Evolutionary conservation across 495 filamentous ascomycete species (phyloP).

Genomic region (Wilcoxina mikolae): DNA sequence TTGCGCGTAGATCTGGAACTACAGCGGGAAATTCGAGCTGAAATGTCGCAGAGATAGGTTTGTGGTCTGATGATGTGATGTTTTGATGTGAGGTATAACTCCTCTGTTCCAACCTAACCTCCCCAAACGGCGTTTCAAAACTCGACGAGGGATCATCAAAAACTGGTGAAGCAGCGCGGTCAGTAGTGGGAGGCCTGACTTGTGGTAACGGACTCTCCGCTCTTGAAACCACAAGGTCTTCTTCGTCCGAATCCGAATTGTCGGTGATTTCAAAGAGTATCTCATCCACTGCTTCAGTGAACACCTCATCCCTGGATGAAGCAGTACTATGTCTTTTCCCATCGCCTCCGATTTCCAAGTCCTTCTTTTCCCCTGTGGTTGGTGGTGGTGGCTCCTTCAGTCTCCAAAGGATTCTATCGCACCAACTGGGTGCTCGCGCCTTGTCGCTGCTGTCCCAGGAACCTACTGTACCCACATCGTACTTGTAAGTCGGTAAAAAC

Average conservation of each 20-base stretch:
- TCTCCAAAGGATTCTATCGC: slow-evolving; percentile 84
- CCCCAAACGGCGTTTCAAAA: slow-evolving; percentile 17
- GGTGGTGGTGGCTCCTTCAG: slow-evolving; percentile 38
- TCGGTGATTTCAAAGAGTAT: slow-evolving; percentile 66
- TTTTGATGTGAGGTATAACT: slow-evolving; percentile 76
- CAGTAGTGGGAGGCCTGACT: background rate
- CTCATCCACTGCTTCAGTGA: slow-evolving; percentile 48
- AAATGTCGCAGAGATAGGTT: slow-evolving; percentile 71
- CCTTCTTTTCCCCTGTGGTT: slow-evolving; percentile 42
- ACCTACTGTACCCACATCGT: slow-evolving; percentile 86
- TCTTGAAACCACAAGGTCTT: slow-evolving; percentile 26
- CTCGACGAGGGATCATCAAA: slow-evolving; percentile 15
- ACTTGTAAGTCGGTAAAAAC: slow-evolving; percentile 91
- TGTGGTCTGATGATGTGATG: slow-evolving; percentile 87
- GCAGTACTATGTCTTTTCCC: background rate
- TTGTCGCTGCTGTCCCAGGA: slow-evolving; percentile 93
- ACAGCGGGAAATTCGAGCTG: slow-evolving; percentile 70
- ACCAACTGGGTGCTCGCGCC: slow-evolving; percentile 85
- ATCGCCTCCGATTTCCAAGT: slow-evolving; percentile 68
- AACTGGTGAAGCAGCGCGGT: slow-evolving; percentile 6
- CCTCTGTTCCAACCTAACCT: slow-evolving; percentile 19
- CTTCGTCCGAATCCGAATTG: slow-evolving; percentile 17
- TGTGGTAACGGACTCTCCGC: slow-evolving; percentile 16
- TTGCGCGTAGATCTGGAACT: slow-evolving; percentile 63
- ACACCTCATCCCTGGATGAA: too few relatives aligned